These are phyloP conservation scores for Saitozyma sp. DNA, from an alignment of 768 basidiomycete species.

Conservation along the genomic window DNA sequence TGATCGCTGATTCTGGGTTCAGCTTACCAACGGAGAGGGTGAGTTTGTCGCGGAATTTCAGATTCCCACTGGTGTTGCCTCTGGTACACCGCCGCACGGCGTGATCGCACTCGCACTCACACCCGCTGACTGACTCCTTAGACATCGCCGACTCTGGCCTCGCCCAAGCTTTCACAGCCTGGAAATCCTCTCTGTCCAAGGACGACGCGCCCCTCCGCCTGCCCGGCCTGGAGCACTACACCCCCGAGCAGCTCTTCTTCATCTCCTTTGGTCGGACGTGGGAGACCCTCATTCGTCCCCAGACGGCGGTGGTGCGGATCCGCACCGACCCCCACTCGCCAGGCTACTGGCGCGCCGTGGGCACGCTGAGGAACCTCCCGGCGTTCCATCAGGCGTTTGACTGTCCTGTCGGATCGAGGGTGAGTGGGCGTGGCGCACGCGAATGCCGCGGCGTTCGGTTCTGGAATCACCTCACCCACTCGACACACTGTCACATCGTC, in stretches of 20 bases:
- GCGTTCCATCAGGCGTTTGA: conserved; percentile 87
- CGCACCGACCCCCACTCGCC: conserved; percentile 90
- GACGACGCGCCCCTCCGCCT: conserved; percentile 64
- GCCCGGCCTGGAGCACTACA: conserved; percentile 64
- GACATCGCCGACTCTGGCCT: conserved; percentile 52
- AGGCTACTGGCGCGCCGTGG: conserved; percentile 72
- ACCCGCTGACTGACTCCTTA: not conserved
- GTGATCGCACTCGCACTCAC: too few relatives aligned
- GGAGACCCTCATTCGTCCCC: conserved; percentile 77
- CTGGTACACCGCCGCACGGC: too few relatives aligned
- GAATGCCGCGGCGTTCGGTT: not conserved
- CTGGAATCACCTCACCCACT: not conserved
- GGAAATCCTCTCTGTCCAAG: conserved; percentile 67
- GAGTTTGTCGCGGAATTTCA: not conserved
- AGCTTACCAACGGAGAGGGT: conserved; percentile 51
- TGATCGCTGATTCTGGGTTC: conserved; percentile 2
- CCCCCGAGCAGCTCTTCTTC: conserved; percentile 84
- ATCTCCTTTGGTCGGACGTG: conserved; percentile 85
- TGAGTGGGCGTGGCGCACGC: conserved; percentile 48
- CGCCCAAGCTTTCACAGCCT: conserved; percentile 73
- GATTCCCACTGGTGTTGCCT: not conserved
- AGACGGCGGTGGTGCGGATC: conserved; percentile 70
- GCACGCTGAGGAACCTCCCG: conserved; percentile 80
- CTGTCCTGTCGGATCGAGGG: conserved; percentile 74
- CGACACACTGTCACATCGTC: not conserved